Percentiles rank a stretch among this genome's conserved stretches.
Evolutionary conservation across 2,329 filamentous ascomycete genomes (phyloP).

Genomic region (Hypoxylon sp.): DNA sequence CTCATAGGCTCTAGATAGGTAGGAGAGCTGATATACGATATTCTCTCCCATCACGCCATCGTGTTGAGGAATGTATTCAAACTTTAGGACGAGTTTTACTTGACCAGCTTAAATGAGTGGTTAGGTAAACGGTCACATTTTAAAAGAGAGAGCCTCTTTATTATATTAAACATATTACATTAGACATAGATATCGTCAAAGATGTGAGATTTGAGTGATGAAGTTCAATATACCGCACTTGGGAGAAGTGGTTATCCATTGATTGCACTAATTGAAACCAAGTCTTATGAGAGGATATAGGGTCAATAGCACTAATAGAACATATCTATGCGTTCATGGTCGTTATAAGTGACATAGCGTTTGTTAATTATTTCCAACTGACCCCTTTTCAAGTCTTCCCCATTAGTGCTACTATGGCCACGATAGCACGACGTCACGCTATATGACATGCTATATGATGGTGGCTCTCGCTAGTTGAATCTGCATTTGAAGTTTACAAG

Average conservation of each 20-base stretch:
- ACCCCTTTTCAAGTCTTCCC: background rate
- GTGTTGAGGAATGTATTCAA: background rate
- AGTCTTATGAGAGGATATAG: background rate
- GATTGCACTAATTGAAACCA: background rate
- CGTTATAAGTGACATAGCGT: background rate
- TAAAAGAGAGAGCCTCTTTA: background rate
- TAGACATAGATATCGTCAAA: background rate
- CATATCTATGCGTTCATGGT: background rate
- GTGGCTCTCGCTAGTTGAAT: background rate
- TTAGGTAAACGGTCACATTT: background rate
- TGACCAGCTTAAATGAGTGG: background rate
- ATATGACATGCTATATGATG: background rate
- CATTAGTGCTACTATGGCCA: background rate
- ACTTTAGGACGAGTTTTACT: background rate
- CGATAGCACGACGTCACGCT: background rate
- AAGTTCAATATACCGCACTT: background rate
- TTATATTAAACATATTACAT: background rate
- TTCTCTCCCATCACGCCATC: constrained; percentile 7
- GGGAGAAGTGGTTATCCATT: background rate
- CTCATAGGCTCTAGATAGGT: constrained; percentile 5
- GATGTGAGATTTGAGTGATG: background rate
- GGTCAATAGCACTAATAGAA: background rate
- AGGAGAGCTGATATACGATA: background rate
- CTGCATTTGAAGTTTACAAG: background rate
- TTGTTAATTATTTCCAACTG: background rate